A percentile compares a stretch with the other conserved stretches of the same genome.
Conservation (phyloP, 73 alveolate genomes). For the Halteria grandinella region DNA sequence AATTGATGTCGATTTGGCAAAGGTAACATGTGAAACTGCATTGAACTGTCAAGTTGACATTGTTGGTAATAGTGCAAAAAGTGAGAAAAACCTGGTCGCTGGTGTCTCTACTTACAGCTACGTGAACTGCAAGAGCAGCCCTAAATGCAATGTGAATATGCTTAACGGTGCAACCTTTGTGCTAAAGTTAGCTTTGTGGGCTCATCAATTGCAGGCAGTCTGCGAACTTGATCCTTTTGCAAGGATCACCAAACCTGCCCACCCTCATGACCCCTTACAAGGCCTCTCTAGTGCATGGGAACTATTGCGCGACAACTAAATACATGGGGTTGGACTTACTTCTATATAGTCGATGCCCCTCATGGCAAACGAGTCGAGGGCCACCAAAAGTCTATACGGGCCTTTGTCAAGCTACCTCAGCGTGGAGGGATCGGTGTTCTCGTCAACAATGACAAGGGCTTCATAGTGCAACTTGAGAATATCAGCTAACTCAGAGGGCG, state of each 20-base stretch:
- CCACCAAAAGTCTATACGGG: background rate
- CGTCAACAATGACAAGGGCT: background rate
- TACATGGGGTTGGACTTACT: background rate
- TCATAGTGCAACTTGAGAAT: background rate
- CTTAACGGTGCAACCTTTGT: background rate
- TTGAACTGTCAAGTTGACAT: background rate
- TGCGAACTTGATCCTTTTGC: too few species aligned
- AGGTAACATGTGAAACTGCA: background rate
- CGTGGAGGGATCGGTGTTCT: background rate
- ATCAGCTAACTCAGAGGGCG: background rate
- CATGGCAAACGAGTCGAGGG: background rate
- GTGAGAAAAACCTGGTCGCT: too few species aligned
- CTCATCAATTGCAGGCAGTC: too few species aligned
- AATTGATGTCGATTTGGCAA: constrained; percentile 16
- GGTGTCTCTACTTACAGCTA: background rate
- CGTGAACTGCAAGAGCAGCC: constrained; percentile 1
- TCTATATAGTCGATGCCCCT: constrained; percentile 15
- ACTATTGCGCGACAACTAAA: background rate
- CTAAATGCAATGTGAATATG: background rate
- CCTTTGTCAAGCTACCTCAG: background rate
- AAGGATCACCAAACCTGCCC: constrained; percentile 21
- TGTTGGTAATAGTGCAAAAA: background rate
- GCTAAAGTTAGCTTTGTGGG: too few species aligned
- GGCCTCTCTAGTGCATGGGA: background rate
- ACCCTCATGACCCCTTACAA: constrained; percentile 1